These are phyloP conservation scores for Apostasia ramifera DNA, from an alignment of 106 monocot genomes.

Conservation along the genomic window DNA sequence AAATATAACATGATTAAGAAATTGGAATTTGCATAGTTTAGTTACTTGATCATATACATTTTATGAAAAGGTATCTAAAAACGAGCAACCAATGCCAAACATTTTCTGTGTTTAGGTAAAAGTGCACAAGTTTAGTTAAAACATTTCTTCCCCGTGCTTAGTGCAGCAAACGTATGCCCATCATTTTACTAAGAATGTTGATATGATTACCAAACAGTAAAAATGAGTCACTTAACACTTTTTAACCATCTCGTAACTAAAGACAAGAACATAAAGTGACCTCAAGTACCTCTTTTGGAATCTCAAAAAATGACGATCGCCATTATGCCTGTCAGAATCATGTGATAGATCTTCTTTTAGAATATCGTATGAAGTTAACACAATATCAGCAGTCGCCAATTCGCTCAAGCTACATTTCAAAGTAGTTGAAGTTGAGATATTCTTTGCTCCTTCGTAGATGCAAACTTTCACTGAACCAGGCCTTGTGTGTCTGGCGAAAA, in stretches of 20 bases:
- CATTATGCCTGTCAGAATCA: slow-evolving; percentile 90
- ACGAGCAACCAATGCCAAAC: too few relatives aligned
- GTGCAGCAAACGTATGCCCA: too few relatives aligned
- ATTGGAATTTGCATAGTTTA: too few relatives aligned
- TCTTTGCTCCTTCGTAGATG: slow-evolving; percentile 94
- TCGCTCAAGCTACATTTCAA: slow-evolving; percentile 35
- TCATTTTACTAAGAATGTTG: too few relatives aligned
- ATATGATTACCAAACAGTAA: too few relatives aligned
- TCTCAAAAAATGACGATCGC: slow-evolving; percentile 83
- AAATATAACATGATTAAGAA: too few relatives aligned
- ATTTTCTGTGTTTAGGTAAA: too few relatives aligned
- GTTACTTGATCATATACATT: too few relatives aligned
- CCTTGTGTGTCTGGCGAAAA: slow-evolving; percentile 65
- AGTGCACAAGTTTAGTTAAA: too few relatives aligned
- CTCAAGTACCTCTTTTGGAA: slow-evolving; percentile 71
- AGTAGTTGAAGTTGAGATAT: slow-evolving; percentile 19
- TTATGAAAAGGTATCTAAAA: too few relatives aligned
- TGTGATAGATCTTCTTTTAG: slow-evolving; percentile 95
- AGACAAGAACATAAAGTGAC: not conserved
- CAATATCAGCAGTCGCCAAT: slow-evolving; percentile 72
- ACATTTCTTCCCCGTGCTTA: too few relatives aligned
- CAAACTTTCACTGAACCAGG: slow-evolving; percentile 68
- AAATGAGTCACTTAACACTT: too few relatives aligned
- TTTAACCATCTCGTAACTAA: not conserved
- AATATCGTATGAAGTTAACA: slow-evolving; percentile 90